Evolutionary conservation across 106 monocot genomes (phyloP).

Genomic region (Dendrobium catenatum): DNA sequence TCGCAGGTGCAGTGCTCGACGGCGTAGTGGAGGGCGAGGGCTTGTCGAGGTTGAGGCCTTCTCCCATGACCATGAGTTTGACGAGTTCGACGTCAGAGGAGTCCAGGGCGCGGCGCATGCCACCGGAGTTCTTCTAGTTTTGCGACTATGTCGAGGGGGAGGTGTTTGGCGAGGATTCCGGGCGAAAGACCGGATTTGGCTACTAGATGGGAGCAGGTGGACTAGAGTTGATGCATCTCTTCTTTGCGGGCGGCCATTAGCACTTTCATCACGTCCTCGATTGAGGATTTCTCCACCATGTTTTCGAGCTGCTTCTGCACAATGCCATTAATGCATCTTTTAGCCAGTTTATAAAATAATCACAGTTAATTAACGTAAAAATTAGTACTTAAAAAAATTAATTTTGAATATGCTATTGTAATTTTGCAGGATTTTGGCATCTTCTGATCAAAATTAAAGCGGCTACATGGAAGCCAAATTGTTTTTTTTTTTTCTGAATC

Average conservation of each 20-base stretch:
- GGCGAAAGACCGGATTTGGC: slow-evolving; percentile 84
- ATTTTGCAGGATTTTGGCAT: too few species aligned
- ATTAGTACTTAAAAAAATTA: too few species aligned
- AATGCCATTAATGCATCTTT: neutral
- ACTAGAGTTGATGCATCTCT: slow-evolving; percentile 84
- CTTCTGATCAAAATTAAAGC: too few species aligned
- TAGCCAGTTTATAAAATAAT: neutral
- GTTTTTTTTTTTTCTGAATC: too few species aligned
- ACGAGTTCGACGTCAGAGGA: slow-evolving; percentile 96
- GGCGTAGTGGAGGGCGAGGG: slow-evolving; percentile 90
- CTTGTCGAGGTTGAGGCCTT: slow-evolving; percentile 90
- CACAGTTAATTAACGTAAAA: too few species aligned
- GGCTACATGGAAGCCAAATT: too few species aligned
- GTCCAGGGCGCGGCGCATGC: slow-evolving; percentile 91
- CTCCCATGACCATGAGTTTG: slow-evolving; percentile 92
- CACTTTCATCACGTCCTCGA: slow-evolving; percentile 96
- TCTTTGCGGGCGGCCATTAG: slow-evolving; percentile 75
- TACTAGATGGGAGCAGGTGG: slow-evolving; percentile 77
- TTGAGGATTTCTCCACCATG: slow-evolving; percentile 91
- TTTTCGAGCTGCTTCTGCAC: slow-evolving; percentile 71
- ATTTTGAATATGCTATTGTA: too few species aligned
- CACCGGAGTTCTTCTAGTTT: slow-evolving; percentile 78
- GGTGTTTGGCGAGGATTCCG: slow-evolving; percentile 86
- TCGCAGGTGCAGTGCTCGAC: slow-evolving; percentile 86
- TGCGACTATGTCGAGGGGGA: slow-evolving; percentile 79